A percentile compares a stretch with the other conserved stretches of the same genome.
These are phyloP conservation scores for Plasmodium cynomolgi DNA, from an alignment of 169 alveolate species.

Conservation along the genomic window DNA sequence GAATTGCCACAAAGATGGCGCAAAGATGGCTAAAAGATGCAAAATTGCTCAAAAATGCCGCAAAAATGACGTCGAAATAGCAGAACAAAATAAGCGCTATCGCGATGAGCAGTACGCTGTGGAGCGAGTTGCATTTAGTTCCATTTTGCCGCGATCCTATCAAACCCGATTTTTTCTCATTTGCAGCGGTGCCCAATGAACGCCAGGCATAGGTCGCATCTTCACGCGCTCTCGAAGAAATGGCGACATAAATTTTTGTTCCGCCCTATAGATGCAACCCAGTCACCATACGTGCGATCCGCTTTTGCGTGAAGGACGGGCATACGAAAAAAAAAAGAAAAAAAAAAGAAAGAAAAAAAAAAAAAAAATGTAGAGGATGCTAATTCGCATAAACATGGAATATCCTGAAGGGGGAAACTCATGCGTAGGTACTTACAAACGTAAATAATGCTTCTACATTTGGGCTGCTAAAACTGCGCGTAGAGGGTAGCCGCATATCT, in stretches of 20 bases:
- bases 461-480: not conserved
- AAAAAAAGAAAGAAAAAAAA: no score
- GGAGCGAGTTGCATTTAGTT: not conserved
- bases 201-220: not conserved
- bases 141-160: not conserved
- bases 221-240: not conserved
- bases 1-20: not conserved
- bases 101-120: not conserved
- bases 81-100: not conserved
- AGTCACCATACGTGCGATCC: not conserved
- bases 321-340: not conserved
- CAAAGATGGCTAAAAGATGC: not conserved
- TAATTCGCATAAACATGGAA: not conserved
- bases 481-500: not conserved
- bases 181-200: not conserved
- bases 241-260: not conserved
- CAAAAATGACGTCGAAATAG: not conserved
- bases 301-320: not conserved
- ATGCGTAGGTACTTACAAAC: not conserved
- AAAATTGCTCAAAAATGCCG: not conserved
- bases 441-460: not conserved
- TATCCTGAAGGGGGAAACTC: not conserved
- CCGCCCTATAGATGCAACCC: not conserved
- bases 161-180: not conserved
- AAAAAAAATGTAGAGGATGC: not conserved